Conservation (phyloP, 2,329 filamentous ascomycete genomes). For the Fusarium miscanthi region DNA sequence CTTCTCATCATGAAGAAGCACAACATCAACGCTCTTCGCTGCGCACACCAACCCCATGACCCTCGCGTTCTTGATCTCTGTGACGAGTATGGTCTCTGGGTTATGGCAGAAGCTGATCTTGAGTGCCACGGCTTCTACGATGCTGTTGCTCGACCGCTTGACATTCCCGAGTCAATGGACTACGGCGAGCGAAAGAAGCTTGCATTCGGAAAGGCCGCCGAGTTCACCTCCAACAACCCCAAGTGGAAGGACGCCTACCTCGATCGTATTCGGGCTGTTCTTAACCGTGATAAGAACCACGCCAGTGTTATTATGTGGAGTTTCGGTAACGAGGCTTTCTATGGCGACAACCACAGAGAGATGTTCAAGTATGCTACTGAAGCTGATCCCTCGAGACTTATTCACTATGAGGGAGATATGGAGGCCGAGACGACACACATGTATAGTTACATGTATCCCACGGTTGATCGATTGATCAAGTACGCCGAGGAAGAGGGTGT, state of each 20-base stretch:
- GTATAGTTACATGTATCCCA: slow-evolving; percentile 75
- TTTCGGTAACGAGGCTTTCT: slow-evolving; percentile 79
- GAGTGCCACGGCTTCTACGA: slow-evolving; percentile 67
- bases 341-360: slow-evolving; percentile 72
- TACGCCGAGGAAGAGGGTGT: slow-evolving; percentile 58
- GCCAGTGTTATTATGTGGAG: slow-evolving; percentile 79
- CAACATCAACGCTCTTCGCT: slow-evolving; percentile 78
- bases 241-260: slow-evolving; percentile 73
- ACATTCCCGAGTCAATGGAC: slow-evolving; percentile 66
- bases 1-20: slow-evolving; percentile 75
- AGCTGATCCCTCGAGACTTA: slow-evolving; percentile 66
- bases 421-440: slow-evolving; percentile 71
- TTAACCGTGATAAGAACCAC: slow-evolving; percentile 77
- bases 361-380: slow-evolving; percentile 73
- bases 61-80: slow-evolving; percentile 68
- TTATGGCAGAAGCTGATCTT: slow-evolving; percentile 63
- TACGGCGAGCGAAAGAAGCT: slow-evolving; percentile 70
- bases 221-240: slow-evolving; percentile 70
- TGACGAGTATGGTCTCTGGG: slow-evolving; percentile 74
- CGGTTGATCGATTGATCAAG: slow-evolving; percentile 61
- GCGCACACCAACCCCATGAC: slow-evolving; percentile 75
- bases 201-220: slow-evolving; percentile 64
- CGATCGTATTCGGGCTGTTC: slow-evolving; percentile 72
- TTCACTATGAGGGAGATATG: slow-evolving; percentile 75
- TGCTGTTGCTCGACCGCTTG: slow-evolving; percentile 59